A percentile compares a stretch with the other conserved stretches of the same genome.
Conservation (phyloP, 2,329 filamentous ascomycete species). For the Alternaria novae-zelandiae region DNA sequence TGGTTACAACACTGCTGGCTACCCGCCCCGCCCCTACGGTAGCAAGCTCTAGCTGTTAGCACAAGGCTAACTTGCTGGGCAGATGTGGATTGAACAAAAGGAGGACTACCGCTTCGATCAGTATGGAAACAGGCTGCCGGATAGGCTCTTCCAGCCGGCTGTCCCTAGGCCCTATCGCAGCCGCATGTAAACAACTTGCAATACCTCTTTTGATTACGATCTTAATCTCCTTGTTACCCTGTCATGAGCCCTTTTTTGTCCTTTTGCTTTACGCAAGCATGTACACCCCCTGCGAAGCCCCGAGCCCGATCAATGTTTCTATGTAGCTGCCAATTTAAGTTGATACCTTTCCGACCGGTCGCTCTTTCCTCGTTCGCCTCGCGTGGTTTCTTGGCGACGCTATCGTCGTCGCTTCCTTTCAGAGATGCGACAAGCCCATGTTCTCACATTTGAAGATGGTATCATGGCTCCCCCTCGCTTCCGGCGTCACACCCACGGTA, state of each 20-base stretch:
- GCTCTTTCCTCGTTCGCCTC: neutral
- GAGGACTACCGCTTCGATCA: constrained; percentile 44
- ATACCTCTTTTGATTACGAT: constrained; percentile 9
- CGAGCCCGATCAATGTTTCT: constrained; percentile 7
- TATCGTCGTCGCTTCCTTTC: neutral
- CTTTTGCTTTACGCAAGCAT: constrained; percentile 8
- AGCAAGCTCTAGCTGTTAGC: constrained; percentile 15
- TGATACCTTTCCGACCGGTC: constrained; percentile 7
- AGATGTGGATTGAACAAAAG: constrained; percentile 48
- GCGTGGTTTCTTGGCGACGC: neutral
- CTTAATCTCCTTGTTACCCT: constrained; percentile 6
- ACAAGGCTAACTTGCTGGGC: constrained; percentile 12
- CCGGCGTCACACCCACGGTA: neutral
- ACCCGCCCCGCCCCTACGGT: constrained; percentile 12
- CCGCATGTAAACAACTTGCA: constrained; percentile 31
- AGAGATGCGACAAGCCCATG: no score
- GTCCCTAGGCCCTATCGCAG: constrained; percentile 33
- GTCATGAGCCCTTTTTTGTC: constrained; percentile 14
- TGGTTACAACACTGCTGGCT: constrained; percentile 13
- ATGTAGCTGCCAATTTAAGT: constrained; percentile 18
- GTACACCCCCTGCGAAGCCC: neutral
- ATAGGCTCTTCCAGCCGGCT: constrained; percentile 32
- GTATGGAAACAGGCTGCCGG: constrained; percentile 45
- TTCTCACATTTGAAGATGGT: neutral
- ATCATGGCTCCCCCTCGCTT: neutral